Evolutionary conservation across 2,329 filamentous ascomycete species (phyloP), one percentile per base, ranked within the genome.

Genomic region (Gyromitra esculenta): DNA sequence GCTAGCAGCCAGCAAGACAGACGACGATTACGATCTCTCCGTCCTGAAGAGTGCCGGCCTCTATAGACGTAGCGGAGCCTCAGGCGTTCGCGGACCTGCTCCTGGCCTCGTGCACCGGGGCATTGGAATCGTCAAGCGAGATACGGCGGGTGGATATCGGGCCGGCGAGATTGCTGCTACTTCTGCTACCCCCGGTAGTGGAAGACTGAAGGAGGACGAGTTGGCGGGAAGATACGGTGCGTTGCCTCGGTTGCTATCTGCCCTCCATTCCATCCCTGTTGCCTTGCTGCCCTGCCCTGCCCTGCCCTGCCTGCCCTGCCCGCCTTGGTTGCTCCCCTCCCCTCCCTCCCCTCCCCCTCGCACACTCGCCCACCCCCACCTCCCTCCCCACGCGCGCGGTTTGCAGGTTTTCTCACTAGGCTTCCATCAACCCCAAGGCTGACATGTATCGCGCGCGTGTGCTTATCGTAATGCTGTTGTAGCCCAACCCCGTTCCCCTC

Each of bases 171-270:
- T 71, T 59, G 71, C 71, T 73, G 45, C 45, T 75, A 62, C 75
- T 77, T 77, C 75, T 77, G 43, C 75, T 77, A 69, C 75, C 75
- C 64, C 72, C 65, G 75, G 75, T 77, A 77, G 75, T 77, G 57
- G 75, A 75, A 77, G 75, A 75, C 57, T 75, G 64, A 70, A 77
- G 75, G 45, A 77, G 70, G 71, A 64, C 75, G 70, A 77, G 64
- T 77, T 77, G 75, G 75, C 75, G 75, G 75, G 75, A 77, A 77
- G 75, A 77, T 77, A 77, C 75, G 75, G 75, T 77, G 71, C 71
- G 75, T 75, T 70, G 39, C 52, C 57, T 39, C 64, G 63, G 62
- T 64, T 68, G 70, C 59, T 65, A 64, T 73, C 48, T 52, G 54
- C 62, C 50, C 37, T 48, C 25, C 18, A 39, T 13, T 15, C 54